phyloP scores from a whole-genome alignment of 371 early-diverging fungal genomes.

The Haplosporangium sp. region DNA sequence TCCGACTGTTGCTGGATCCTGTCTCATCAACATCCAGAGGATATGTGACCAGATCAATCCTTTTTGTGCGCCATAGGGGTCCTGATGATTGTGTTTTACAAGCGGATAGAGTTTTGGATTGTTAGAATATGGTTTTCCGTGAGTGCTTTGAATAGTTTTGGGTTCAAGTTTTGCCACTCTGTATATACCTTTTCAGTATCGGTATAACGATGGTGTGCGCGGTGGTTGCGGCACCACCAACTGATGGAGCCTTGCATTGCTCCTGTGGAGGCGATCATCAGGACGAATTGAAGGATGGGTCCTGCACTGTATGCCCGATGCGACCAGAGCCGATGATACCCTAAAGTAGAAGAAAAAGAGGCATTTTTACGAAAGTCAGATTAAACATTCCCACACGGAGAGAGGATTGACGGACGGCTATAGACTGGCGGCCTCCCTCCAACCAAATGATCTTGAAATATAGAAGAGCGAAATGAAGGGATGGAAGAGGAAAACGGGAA shows the following conservation, averaged over 20 bases:
- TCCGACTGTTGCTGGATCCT: conserved; percentile 77
- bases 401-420: too few relatives aligned
- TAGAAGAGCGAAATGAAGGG: too few relatives aligned
- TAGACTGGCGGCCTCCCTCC: too few relatives aligned
- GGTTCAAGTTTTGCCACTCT: too few relatives aligned
- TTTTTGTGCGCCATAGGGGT: conserved; percentile 89
- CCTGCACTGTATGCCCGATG: conserved; percentile 82
- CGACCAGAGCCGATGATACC: conserved; percentile 85
- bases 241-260: conserved; percentile 86
- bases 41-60: conserved; percentile 91
- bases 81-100: conserved; percentile 45
- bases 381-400: too few relatives aligned
- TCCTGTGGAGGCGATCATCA: conserved; percentile 75
- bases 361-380: neutral
- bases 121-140: neutral
- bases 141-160: too few relatives aligned
- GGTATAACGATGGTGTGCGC: conserved; percentile 93
- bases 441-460: too few relatives aligned
- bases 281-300: conserved; percentile 65
- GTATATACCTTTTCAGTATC: conserved; percentile 80
- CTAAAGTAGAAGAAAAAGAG: neutral
- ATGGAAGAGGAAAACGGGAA: too few relatives aligned
- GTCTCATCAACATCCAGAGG: conserved; percentile 90
- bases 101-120: neutral
- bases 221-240: conserved; percentile 90